phyloP scores from a whole-genome alignment of 345 rosid genomes.

The Conringia planisiliqua region DNA sequence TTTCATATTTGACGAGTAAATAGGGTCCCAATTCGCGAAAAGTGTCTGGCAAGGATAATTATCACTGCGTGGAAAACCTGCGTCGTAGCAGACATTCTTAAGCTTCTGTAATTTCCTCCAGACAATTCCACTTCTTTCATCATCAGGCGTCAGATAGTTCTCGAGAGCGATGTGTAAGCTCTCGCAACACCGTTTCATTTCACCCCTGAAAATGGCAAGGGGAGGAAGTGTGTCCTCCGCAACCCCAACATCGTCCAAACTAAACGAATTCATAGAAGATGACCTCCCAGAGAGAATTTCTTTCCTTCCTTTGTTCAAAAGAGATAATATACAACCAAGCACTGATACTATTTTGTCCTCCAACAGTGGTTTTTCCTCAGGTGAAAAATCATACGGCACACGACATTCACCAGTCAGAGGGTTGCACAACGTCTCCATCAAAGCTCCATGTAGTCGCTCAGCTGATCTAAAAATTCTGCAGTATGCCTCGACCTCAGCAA shows the following conservation, averaged over 20 bases:
- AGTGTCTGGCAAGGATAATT: conserved; percentile 63
- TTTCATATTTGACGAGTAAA: conserved; percentile 54
- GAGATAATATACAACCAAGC: conserved; percentile 87
- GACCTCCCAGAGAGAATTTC: conserved; percentile 91
- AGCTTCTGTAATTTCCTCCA: conserved; percentile 95
- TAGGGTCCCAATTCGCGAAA: conserved; percentile 83
- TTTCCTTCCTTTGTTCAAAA: conserved; percentile 82
- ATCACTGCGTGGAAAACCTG: conserved; percentile 74
- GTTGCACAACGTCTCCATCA: conserved; percentile 93
- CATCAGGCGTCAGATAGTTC: conserved; percentile 71
- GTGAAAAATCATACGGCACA: conserved; percentile 65
- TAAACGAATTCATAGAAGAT: conserved; percentile 49
- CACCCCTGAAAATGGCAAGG: conserved; percentile 81
- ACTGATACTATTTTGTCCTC: conserved; percentile 93
- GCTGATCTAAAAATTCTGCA: conserved; percentile 91
- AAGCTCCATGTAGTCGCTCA: conserved; percentile 72
- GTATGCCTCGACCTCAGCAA: conserved; percentile 95
- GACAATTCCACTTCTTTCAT: conserved; percentile 56
- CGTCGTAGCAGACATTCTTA: conserved; percentile 88
- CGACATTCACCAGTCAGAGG: conserved; percentile 91
- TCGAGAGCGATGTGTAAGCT: conserved; percentile 92
- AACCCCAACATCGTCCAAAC: conserved; percentile 42
- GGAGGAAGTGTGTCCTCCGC: conserved; percentile 82
- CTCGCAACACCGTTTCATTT: conserved; percentile 96
- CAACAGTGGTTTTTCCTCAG: conserved; percentile 76